Percentiles rank a stretch among this genome's conserved stretches.
Evolutionary conservation across 2,329 filamentous ascomycete genomes (phyloP).

Genomic region (Endocalyx cinctus): DNA sequence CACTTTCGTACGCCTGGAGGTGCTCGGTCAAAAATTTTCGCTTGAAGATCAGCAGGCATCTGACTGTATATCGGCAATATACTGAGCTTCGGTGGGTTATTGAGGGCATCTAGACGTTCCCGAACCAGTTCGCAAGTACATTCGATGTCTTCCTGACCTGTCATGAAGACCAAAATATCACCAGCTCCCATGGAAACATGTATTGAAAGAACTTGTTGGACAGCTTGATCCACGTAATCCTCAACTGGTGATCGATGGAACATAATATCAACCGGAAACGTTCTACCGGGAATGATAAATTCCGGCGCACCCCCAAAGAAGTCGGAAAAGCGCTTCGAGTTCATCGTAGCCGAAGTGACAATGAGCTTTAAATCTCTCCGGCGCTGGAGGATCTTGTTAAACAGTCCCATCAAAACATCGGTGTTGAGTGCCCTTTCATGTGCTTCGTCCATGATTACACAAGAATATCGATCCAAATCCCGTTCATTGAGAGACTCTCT

Average conservation of each 20-base stretch:
- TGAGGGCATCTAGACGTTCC: conserved; percentile 80
- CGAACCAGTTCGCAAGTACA: conserved; percentile 90
- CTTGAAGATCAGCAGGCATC: conserved; percentile 96
- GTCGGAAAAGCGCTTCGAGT: conserved; percentile 88
- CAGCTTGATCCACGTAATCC: conserved; percentile 95
- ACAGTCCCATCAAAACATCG: conserved; percentile 92
- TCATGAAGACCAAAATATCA: conserved; percentile 99
- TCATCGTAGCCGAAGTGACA: conserved; percentile 98
- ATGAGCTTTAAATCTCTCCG: conserved; percentile 92
- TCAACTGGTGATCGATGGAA: conserved; percentile 93
- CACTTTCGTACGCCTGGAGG: conserved; percentile 90
- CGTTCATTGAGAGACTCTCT: conserved; percentile 89
- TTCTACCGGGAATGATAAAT: conserved; percentile 92
- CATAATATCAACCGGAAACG: conserved; percentile 95
- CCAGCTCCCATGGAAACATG: conserved; percentile 91
- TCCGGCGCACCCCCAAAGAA: conserved; percentile 96
- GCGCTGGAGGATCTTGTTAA: conserved; percentile 92
- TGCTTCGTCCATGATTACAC: conserved; percentile 99
- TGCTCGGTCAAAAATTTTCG: conserved; percentile 94
- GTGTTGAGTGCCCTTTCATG: conserved; percentile 96
- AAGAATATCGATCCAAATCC: conserved; percentile 93
- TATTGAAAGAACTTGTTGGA: conserved; percentile 92
- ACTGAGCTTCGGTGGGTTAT: conserved; percentile 89
- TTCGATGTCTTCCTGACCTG: conserved; percentile 97
- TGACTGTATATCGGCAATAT: conserved; percentile 98